phyloP scores from a whole-genome alignment of 2,329 filamentous ascomycete species.

The Aspergillus puulaauensis region DNA sequence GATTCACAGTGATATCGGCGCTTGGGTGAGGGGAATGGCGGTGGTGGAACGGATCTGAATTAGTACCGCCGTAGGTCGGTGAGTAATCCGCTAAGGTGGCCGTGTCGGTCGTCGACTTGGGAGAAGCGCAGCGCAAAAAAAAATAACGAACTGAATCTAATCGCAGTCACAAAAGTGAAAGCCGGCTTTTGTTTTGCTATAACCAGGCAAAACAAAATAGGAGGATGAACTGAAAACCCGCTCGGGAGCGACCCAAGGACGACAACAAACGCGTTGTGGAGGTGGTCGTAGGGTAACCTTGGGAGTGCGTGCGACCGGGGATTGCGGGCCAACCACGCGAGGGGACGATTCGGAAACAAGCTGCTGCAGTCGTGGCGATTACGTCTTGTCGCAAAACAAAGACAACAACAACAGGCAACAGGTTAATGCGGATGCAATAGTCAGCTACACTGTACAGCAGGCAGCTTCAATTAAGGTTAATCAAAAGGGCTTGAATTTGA shows the following conservation, averaged over 20 bases:
- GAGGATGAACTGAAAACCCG: constrained; percentile 9
- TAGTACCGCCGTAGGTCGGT: constrained; percentile 8
- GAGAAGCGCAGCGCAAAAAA: constrained; percentile 2
- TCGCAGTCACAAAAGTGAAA: not conserved
- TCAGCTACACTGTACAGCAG: constrained; percentile 11
- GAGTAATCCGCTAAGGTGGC: constrained; percentile 4
- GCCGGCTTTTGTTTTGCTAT: constrained; percentile 3
- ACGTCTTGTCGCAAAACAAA: constrained; percentile 15
- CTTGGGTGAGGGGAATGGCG: constrained; percentile 1
- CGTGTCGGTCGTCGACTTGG: constrained; percentile 8
- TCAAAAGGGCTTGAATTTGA: constrained; percentile 10
- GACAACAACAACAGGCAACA: constrained; percentile 1
- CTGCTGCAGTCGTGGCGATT: constrained; percentile 10
- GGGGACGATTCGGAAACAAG: constrained; percentile 10
- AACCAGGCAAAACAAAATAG: not conserved
- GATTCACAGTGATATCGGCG: constrained; percentile 8
- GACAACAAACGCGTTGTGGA: constrained; percentile 22
- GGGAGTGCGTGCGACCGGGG: constrained; percentile 18
- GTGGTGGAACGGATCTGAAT: constrained; percentile 3
- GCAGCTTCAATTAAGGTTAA: constrained; percentile 11
- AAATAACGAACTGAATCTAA: not conserved
- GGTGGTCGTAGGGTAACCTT: constrained; percentile 11
- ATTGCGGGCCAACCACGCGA: constrained; percentile 19
- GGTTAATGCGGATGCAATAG: constrained; percentile 6
- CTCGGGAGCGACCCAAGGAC: constrained; percentile 8